Base-by-base conservation (phyloP, 23 red algal genomes). In the Gracilariopsis chorda region DNA sequence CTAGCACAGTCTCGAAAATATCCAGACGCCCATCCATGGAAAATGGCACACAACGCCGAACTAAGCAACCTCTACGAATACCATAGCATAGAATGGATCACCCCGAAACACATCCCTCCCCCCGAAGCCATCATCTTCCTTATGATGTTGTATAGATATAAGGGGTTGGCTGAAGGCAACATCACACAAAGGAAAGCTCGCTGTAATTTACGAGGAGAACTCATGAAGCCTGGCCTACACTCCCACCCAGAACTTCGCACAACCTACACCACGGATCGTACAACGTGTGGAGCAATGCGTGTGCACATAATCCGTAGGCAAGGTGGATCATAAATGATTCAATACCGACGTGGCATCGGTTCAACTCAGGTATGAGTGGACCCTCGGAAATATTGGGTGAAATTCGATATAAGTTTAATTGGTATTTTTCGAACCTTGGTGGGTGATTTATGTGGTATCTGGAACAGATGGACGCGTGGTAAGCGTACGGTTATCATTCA, bases 171-270 rank as follows among this genome's bases (percentile, higher is more conserved):
- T 17, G 59, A 67, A 34, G 80, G 56, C 23, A 30, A 63, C 5
- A 63, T 84, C 40, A 20, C 63, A 11, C 14, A 68, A 83, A 37
- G 55, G 17, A 67, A 63, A 67, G 56, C 80, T 28, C 56, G 80
- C 23, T 84, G 80, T 14, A 29, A 21, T 20, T 24, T 84, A 84
- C 24, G 80, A 67, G 80, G 80, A 30, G 80, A 84, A 24, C 0
- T 35, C n/a, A 67, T 84, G 80, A 84, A 67, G 43, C 80, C 80
- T 23, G 59, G 59, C 46, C 19, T 68, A n/a, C 80, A 84, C 46
- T 84, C 19, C 80, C 14, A 84, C 40, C 32, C 80, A 19, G n/a
- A 23, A 8, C 30, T 45, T 29, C 63, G 53, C 29, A 2, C 80
- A 51, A 30, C 76, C 21, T 57, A 14, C 76, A 80, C 46, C 24